phyloP scores from a whole-genome alignment of 176 grass and related monocot species.

The Carex cristatella region DNA sequence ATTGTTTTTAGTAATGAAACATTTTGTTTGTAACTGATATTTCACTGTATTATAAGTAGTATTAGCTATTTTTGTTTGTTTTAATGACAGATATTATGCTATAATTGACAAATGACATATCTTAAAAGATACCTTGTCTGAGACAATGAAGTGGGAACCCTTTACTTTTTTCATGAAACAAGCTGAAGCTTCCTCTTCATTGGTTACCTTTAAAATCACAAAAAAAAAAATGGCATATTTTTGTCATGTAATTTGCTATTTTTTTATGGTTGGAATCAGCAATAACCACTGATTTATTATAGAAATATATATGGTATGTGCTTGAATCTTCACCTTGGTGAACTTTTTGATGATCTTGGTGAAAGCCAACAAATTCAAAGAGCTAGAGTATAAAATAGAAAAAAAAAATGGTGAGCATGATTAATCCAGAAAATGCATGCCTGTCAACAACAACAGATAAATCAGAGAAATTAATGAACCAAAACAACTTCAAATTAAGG shows the following conservation, averaged over 20 bases:
- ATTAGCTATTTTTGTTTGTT: slow-evolving; percentile 5
- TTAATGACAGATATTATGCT: background rate
- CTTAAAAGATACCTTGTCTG: slow-evolving; percentile 71
- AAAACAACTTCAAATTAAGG: background rate
- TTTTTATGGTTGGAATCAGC: background rate
- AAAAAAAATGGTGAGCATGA: background rate
- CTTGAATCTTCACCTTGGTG: slow-evolving; percentile 65
- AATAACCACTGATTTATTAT: background rate
- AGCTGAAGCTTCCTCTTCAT: slow-evolving; percentile 39
- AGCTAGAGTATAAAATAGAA: slow-evolving; percentile 29
- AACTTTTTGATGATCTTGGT: slow-evolving; percentile 97
- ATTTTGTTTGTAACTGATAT: background rate
- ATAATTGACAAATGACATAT: background rate
- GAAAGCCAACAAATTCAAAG: slow-evolving; percentile 82
- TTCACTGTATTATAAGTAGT: background rate
- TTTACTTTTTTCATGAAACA: slow-evolving; percentile 69
- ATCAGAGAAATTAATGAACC: background rate
- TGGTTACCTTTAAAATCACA: slow-evolving; percentile 52
- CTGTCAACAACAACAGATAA: slow-evolving; percentile 13
- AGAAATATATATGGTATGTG: background rate
- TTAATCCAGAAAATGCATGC: background rate
- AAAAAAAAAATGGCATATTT: background rate
- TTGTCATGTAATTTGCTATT: background rate
- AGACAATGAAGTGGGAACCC: slow-evolving; percentile 64
- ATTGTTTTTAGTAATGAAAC: background rate